A percentile compares a stretch with the other conserved stretches of the same genome.
phyloP scores from a whole-genome alignment of 2,329 filamentous ascomycete species.

The Hymenoscyphus fructigenus region DNA sequence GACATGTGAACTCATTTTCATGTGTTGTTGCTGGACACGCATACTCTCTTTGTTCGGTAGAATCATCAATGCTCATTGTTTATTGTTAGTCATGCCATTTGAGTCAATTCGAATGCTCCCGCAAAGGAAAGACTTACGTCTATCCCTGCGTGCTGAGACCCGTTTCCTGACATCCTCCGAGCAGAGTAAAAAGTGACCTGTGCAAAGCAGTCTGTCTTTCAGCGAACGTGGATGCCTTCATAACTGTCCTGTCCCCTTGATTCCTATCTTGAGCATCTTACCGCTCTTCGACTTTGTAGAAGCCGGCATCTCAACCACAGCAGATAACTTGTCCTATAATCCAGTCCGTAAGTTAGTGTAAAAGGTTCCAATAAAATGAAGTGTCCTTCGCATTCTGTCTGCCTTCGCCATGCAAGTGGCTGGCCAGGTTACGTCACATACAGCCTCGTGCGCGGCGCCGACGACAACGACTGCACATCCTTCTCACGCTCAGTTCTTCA shows the following conservation, averaged over 20 bases:
- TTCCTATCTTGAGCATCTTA: conserved; percentile 11
- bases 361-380: conserved; percentile 23
- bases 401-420: conserved; percentile 21
- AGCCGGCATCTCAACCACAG: conserved; percentile 18
- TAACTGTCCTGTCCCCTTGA: conserved; percentile 1
- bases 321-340: conserved; percentile 14
- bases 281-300: conserved; percentile 18
- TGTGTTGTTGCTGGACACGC: not conserved
- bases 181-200: too few relatives aligned
- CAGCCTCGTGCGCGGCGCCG: conserved; percentile 24
- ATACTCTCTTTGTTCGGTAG: not conserved
- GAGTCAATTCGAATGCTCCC: not conserved
- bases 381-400: conserved; percentile 25
- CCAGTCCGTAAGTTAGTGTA: conserved; percentile 17
- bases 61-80: not conserved
- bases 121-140: too few relatives aligned
- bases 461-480: conserved; percentile 21
- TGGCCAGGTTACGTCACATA: conserved; percentile 20
- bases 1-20: not conserved
- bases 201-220: too few relatives aligned
- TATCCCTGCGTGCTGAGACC: too few relatives aligned
- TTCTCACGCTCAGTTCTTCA: conserved; percentile 21
- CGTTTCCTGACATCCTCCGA: too few relatives aligned
- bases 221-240: too few relatives aligned
- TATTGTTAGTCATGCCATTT: not conserved